phyloP scores from a whole-genome alignment of 257 asterid species.

The Solanum megistacrolobum region DNA sequence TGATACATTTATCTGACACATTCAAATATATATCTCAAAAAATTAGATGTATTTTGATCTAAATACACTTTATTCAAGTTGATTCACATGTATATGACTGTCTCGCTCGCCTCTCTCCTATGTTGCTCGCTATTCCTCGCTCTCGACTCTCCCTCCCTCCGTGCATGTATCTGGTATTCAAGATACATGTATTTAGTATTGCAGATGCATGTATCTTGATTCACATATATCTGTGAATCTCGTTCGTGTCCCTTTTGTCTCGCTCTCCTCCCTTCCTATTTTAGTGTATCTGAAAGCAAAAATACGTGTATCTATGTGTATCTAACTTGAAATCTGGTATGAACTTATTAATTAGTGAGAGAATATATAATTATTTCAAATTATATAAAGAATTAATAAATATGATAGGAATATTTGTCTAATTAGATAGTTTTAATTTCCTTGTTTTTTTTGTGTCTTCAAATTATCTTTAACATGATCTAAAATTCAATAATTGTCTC shows the following conservation, averaged over 20 bases:
- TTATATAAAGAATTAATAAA: too few relatives aligned
- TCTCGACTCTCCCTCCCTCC: not conserved
- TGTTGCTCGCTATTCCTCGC: not conserved
- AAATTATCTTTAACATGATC: too few relatives aligned
- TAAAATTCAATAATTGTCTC: not conserved
- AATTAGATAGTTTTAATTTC: too few relatives aligned
- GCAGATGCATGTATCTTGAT: too few relatives aligned
- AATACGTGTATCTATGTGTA: not conserved
- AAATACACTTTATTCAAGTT: too few relatives aligned
- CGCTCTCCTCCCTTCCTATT: not conserved
- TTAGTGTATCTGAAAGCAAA: too few relatives aligned
- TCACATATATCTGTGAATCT: not conserved
- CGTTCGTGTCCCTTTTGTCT: fast-evolving
- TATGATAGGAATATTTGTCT: not conserved
- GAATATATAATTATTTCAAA: not conserved
- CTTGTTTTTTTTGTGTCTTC: not conserved
- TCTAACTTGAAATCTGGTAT: too few relatives aligned
- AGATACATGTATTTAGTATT: not conserved
- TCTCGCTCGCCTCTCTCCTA: not conserved
- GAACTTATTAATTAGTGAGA: too few relatives aligned
- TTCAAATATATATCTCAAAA: too few relatives aligned
- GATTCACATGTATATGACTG: too few relatives aligned
- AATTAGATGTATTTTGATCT: too few relatives aligned
- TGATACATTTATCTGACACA: not conserved
- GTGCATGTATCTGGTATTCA: fast-evolving